A percentile compares a stretch with the other conserved stretches of the same genome.
These are phyloP conservation scores for Tolypocladium endophyticum DNA, from an alignment of 2,329 filamentous ascomycete genomes.

Conservation along the genomic window DNA sequence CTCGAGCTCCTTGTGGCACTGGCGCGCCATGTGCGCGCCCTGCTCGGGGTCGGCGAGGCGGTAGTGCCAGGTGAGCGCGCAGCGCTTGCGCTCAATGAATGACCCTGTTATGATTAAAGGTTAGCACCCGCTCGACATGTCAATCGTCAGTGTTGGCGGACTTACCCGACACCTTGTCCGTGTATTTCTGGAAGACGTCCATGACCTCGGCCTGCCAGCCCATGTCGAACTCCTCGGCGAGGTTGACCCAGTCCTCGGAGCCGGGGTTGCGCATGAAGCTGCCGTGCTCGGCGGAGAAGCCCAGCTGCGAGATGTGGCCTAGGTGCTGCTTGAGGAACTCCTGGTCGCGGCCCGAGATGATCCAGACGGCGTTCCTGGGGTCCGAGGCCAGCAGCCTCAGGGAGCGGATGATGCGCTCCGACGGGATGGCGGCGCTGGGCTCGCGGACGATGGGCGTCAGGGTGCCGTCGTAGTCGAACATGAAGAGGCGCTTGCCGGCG, in stretches of 20 bases:
- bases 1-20: conserved; percentile 76
- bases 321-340: conserved; percentile 84
- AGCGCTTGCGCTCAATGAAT: conserved; percentile 89
- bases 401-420: conserved; percentile 69
- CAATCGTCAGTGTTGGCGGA: not conserved
- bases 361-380: conserved; percentile 85
- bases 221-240: conserved; percentile 83
- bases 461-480: conserved; percentile 98
- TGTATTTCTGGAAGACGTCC: conserved; percentile 77
- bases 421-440: conserved; percentile 79
- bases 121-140: not conserved
- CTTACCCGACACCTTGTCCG: conserved; percentile 72
- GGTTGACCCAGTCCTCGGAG: conserved; percentile 71
- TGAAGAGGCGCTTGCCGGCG: conserved; percentile 74
- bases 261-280: conserved; percentile 85
- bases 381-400: conserved; percentile 73
- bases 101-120: conserved; percentile 55
- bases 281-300: conserved; percentile 94
- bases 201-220: conserved; percentile 82
- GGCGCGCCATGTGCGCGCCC: conserved; percentile 65
- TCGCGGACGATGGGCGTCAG: conserved; percentile 92
- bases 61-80: conserved; percentile 96
- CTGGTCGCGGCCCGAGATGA: conserved; percentile 91
- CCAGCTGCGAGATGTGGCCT: conserved; percentile 79
- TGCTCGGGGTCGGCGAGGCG: conserved; percentile 81